Evolutionary conservation across 139 green algal genomes (phyloP).

Genomic region (Chlamydomonas schloesseri): DNA sequence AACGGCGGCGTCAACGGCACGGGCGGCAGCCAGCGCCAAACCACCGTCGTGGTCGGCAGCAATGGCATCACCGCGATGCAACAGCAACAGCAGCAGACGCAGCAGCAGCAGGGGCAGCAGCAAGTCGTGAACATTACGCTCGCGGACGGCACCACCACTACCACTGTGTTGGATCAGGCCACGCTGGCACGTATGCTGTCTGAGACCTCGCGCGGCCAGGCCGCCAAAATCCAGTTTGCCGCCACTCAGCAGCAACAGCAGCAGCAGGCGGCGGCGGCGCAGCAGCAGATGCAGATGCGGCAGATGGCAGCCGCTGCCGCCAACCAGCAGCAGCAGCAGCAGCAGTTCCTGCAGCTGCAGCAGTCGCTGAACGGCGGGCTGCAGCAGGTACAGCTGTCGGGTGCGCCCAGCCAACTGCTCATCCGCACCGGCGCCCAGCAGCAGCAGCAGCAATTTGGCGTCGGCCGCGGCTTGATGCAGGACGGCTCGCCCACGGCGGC

Average conservation of each 20-base stretch:
- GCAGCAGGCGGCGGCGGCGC: neutral
- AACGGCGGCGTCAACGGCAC: neutral
- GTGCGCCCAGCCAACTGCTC: no score
- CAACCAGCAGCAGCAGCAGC: constrained; percentile 13
- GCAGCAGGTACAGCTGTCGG: no score
- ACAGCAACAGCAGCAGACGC: neutral
- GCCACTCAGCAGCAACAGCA: constrained; percentile 7
- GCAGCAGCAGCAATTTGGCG: neutral
- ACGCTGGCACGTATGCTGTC: constrained; percentile 27
- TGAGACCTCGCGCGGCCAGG: neutral
- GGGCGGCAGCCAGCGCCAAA: constrained; percentile 18
- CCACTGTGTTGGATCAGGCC: constrained; percentile 16
- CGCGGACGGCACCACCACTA: constrained; percentile 31
- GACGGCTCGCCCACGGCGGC: no score
- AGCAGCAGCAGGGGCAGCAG: neutral
- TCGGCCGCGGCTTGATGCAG: no score
- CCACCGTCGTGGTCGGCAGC: constrained; percentile 1
- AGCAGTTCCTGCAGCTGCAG: neutral
- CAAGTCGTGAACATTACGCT: constrained; percentile 43
- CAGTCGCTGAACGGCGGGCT: no score
- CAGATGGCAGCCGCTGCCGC: neutral
- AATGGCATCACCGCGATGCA: neutral
- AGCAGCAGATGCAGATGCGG: neutral
- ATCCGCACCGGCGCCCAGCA: neutral
- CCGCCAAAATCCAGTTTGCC: neutral